Evolutionary conservation across 805 yeast genomes (phyloP), one percentile per base, ranked within the genome.

Genomic region (Cyberlindnera subsufficiens): DNA sequence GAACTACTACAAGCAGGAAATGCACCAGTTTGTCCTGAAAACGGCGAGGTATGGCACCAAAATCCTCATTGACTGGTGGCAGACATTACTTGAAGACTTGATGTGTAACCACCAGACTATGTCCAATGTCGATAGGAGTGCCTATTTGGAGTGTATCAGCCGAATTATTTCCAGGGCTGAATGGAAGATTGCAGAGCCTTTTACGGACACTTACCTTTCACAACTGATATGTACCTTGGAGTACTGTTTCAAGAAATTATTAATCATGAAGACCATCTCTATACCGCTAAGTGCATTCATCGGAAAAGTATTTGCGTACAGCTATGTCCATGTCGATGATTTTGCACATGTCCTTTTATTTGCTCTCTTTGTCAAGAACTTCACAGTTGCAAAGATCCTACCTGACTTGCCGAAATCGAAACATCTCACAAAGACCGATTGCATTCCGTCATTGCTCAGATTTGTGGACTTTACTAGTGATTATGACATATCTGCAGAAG

Each of bases 231-330:
- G 5, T 5, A 49, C 52, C 1, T 32, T 49, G 42, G 45, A 45
- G 18, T 45, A 37, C 29, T 42, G 47, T 29, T 53, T 46, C 39
- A 46, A 37, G 13, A 44, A 35, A 16, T 32, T 53, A 19, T 40
- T 55, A 19, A 41, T 44, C 13, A 17, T 52, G 38, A 55, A 55
- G 40, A 42, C 43, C 2, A 17, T 43, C 6, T 43, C 59, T 3
- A 35, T 52, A 2, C 38, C 50, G 5, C 22, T 54, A 10, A 53
- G 45, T 37, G 56, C 85, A 2, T 80, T 80, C 47, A 66, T 77
- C 19, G 86, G 86, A 1, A 81, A 81, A 57, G 68, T 77, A 3
- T 78, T 80, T 61, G 82, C 84, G 0, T 71, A 71, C 53, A 55
- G 75, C 11, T 80, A 71, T 46, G 69, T 74, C 51, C 57, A 69